These are phyloP conservation scores for Rhodotorula sp. DNA, from an alignment of 1,284 basidiomycete species.

Conservation along the genomic window DNA sequence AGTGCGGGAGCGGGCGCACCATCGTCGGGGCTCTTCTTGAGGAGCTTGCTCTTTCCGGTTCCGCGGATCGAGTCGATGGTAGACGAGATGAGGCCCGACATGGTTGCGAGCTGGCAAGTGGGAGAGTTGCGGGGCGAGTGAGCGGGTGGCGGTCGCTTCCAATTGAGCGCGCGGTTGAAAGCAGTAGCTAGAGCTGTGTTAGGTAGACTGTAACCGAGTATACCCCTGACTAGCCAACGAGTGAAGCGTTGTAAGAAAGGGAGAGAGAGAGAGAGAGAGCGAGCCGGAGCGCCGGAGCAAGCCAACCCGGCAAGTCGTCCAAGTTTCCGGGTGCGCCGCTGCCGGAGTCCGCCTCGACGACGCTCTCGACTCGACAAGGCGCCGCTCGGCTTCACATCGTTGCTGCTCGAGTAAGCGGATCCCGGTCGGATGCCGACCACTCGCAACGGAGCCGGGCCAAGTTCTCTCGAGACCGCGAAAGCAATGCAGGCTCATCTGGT, in stretches of 20 bases:
- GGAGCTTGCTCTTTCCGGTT: constrained; percentile 32
- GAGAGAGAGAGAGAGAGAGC: too few species aligned
- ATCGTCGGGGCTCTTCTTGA: constrained; percentile 40
- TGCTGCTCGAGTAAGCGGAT: too few species aligned
- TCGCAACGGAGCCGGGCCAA: too few species aligned
- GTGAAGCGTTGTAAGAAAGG: background rate
- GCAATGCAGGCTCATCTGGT: too few species aligned
- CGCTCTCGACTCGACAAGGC: too few species aligned
- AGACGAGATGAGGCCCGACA: constrained; percentile 23
- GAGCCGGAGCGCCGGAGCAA: background rate
- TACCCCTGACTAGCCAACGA: background rate
- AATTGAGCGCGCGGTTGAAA: background rate
- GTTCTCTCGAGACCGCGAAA: too few species aligned
- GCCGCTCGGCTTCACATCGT: too few species aligned
- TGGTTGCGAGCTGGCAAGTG: background rate
- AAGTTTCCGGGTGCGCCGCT: background rate
- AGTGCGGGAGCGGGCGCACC: constrained; percentile 16
- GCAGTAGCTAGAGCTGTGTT: too few species aligned
- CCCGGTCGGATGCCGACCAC: too few species aligned
- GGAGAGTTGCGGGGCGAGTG: background rate
- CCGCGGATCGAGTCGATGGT: constrained; percentile 34
- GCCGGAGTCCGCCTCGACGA: too few species aligned
- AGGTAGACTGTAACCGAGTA: background rate
- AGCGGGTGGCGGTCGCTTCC: background rate
- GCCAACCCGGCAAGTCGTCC: background rate